A percentile compares a stretch with the other conserved stretches of the same genome.
phyloP scores from a whole-genome alignment of 1,284 basidiomycete species.

The Porodaedalea pini region DNA sequence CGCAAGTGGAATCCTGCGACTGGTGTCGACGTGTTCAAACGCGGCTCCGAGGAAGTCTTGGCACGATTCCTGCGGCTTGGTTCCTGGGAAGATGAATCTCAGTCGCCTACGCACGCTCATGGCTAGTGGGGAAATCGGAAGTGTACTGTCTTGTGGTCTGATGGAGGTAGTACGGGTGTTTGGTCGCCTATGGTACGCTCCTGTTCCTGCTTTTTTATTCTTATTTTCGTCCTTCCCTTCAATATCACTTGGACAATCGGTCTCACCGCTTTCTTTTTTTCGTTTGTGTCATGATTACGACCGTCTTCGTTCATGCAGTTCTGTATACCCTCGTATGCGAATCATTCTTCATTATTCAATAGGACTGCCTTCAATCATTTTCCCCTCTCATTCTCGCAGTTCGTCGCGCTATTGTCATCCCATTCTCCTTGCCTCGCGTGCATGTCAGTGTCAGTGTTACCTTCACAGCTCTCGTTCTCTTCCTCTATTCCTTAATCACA shows the following conservation, averaged over 20 bases:
- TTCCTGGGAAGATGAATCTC: slow-evolving; percentile 49
- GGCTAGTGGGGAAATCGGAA: background rate
- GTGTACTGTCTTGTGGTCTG: too few relatives aligned
- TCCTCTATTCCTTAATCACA: slow-evolving; percentile 8
- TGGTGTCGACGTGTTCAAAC: slow-evolving; percentile 76
- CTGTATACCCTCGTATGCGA: slow-evolving; percentile 1
- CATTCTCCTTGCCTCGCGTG: background rate
- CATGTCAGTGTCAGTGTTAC: background rate
- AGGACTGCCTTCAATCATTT: background rate
- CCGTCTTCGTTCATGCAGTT: background rate
- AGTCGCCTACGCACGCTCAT: background rate
- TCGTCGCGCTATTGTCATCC: background rate
- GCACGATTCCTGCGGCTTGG: slow-evolving; percentile 74
- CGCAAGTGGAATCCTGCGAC: slow-evolving; percentile 78
- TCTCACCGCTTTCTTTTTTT: background rate
- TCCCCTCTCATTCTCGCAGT: background rate
- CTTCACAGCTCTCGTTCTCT: background rate
- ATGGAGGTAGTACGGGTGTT: too few relatives aligned
- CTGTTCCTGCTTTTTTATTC: background rate
- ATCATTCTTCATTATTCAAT: background rate
- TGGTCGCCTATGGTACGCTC: too few relatives aligned
- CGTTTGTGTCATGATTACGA: slow-evolving; percentile 1
- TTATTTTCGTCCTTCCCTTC: background rate
- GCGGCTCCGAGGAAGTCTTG: slow-evolving; percentile 78
- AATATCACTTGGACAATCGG: background rate